Evolutionary conservation across 2,329 filamentous ascomycete genomes (phyloP).

Genomic region (Nigrospora sphaerica): DNA sequence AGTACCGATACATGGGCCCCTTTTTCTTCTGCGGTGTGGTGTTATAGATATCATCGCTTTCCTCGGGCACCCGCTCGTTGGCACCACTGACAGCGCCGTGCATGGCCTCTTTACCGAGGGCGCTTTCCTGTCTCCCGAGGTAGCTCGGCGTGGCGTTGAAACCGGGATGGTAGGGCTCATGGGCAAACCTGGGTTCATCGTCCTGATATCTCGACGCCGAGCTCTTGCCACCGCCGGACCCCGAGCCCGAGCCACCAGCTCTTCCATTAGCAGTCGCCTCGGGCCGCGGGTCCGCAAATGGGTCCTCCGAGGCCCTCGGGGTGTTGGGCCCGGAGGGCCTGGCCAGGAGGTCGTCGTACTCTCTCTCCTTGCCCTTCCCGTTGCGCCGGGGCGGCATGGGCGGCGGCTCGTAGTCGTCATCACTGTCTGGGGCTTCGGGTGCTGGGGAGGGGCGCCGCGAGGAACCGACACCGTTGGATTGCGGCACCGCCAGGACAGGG

Average conservation of each 20-base stretch:
- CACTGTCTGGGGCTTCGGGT: neutral
- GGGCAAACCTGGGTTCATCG: conserved; percentile 18
- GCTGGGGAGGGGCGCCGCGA: conserved; percentile 2
- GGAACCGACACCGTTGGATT: conserved; percentile 1
- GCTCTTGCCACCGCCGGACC: conserved; percentile 7
- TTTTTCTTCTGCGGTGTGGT: conserved; percentile 7
- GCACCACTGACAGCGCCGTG: conserved; percentile 22
- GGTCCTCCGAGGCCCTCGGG: conserved; percentile 20
- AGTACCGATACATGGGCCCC: conserved; percentile 11
- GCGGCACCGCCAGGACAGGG: neutral
- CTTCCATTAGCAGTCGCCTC: conserved; percentile 5
- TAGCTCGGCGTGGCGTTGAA: conserved; percentile 26
- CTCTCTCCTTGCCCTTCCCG: conserved; percentile 22
- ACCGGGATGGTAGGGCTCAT: conserved; percentile 27
- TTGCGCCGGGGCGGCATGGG: conserved; percentile 17
- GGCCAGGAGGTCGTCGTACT: conserved; percentile 12
- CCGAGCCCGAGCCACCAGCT: conserved; percentile 11
- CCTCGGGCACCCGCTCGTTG: neutral
- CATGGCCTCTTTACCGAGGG: conserved; percentile 32
- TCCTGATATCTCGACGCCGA: conserved; percentile 12
- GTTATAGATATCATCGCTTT: conserved; percentile 6
- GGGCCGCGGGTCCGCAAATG: conserved; percentile 26
- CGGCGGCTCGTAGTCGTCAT: conserved; percentile 18
- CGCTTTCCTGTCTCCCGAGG: conserved; percentile 30
- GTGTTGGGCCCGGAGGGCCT: conserved; percentile 21